Conservation (phyloP, 306 rosid genomes). For the Citrullus amarus region DNA sequence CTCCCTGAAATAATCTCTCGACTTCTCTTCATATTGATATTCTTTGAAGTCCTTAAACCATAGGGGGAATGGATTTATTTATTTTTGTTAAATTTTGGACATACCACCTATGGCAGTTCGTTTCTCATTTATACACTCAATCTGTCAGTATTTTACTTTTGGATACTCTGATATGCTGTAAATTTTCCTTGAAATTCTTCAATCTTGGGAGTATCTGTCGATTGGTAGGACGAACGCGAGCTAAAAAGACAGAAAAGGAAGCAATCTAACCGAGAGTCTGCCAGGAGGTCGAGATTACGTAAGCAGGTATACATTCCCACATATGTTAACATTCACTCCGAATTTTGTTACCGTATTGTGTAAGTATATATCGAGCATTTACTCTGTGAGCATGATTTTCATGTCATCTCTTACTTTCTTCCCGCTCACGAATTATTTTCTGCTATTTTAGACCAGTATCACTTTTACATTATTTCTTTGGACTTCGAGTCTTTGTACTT, state of each 20-base stretch:
- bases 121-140: neutral
- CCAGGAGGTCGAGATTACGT: slow-evolving; percentile 94
- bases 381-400: neutral
- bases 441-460: neutral
- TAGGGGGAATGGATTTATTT: neutral
- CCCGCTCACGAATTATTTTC: too few relatives aligned
- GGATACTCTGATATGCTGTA: neutral
- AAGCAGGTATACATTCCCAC: slow-evolving; percentile 55
- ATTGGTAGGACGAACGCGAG: slow-evolving; percentile 85
- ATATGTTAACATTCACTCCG: neutral
- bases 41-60: neutral
- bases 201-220: neutral
- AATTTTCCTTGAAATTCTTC: neutral
- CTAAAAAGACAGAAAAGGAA: slow-evolving; percentile 91
- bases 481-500: neutral
- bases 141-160: neutral
- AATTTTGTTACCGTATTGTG: neutral
- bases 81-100: neutral
- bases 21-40: neutral
- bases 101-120: neutral
- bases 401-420: neutral
- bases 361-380: slow-evolving; percentile 1
- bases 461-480: neutral
- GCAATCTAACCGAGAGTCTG: slow-evolving; percentile 97
- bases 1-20: neutral